These are phyloP conservation scores for Fraxinus nigra DNA, from an alignment of 305 asterid genomes.

Conservation along the genomic window DNA sequence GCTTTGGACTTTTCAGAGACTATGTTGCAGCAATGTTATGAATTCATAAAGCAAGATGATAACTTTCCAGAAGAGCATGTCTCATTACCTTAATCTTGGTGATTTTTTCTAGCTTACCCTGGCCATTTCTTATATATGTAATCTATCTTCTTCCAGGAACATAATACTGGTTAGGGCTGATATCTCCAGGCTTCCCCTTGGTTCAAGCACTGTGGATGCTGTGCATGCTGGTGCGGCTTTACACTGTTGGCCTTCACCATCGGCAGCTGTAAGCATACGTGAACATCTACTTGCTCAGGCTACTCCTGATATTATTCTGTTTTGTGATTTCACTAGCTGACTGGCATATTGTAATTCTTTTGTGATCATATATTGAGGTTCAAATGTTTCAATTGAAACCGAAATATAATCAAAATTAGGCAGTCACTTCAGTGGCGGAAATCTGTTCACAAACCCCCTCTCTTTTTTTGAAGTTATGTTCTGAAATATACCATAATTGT, in stretches of 20 bases:
- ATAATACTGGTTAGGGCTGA: conserved; percentile 71
- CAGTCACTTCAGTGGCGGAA: neutral
- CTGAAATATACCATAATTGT: neutral
- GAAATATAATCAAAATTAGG: neutral
- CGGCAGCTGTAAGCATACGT: conserved; percentile 58
- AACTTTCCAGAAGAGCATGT: conserved; percentile 67
- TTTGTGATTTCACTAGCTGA: neutral
- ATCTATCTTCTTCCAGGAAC: conserved; percentile 43
- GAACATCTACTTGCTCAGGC: conserved; percentile 5
- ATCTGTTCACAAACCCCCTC: neutral
- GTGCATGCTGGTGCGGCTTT: conserved; percentile 96
- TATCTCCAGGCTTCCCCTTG: conserved; percentile 80
- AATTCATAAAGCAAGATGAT: conserved; percentile 69
- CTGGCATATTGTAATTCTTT: neutral
- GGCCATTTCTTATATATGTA: neutral
- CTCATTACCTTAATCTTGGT: neutral
- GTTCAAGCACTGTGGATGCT: conserved; percentile 64
- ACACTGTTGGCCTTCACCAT: conserved; percentile 95
- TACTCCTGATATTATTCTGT: neutral
- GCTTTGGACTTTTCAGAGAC: conserved; percentile 83
- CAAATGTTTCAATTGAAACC: neutral
- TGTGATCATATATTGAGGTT: neutral
- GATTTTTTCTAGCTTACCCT: conserved; percentile 6
- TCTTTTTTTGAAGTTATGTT: neutral
- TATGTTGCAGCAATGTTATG: conserved; percentile 73